phyloP scores from a whole-genome alignment of 768 basidiomycete species.

The Trametes maxima region DNA sequence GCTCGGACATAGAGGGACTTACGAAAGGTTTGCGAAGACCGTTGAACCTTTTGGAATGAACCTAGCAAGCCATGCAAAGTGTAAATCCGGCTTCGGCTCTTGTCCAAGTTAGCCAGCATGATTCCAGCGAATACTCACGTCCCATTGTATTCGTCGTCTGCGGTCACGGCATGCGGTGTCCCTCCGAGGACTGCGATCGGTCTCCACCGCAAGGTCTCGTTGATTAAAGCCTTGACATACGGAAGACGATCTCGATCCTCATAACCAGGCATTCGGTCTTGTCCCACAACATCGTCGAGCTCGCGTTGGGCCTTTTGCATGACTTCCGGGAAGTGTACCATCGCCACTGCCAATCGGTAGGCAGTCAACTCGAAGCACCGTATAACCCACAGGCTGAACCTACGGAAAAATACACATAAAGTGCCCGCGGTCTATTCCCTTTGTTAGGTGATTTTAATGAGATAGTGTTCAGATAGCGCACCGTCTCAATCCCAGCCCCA shows the following conservation, averaged over 20 bases:
- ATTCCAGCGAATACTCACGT: constrained; percentile 15
- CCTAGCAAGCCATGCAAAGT: background rate
- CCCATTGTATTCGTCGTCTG: constrained; percentile 38
- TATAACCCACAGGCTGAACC: background rate
- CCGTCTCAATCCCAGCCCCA: constrained; percentile 50
- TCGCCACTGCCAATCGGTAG: constrained; percentile 24
- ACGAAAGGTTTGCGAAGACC: constrained; percentile 31
- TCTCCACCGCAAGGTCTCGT: constrained; percentile 32
- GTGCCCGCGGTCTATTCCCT: constrained; percentile 17
- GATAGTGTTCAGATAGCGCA: constrained; percentile 13
- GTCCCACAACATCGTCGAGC: constrained; percentile 30
- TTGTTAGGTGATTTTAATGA: background rate
- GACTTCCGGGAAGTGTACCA: constrained; percentile 30
- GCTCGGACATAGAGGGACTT: background rate
- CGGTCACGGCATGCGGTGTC: constrained; percentile 29
- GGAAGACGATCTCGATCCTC: constrained; percentile 27
- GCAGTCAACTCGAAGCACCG: background rate
- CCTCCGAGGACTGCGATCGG: constrained; percentile 29
- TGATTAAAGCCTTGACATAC: constrained; percentile 31
- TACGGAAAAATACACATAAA: constrained; percentile 18
- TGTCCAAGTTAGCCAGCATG: too few species aligned
- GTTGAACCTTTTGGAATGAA: constrained; percentile 38
- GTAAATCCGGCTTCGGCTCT: background rate
- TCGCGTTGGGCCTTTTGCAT: constrained; percentile 32
- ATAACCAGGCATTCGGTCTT: constrained; percentile 29